phyloP scores from a whole-genome alignment of 1,284 basidiomycete genomes.

The Coriolopsis trogii region DNA sequence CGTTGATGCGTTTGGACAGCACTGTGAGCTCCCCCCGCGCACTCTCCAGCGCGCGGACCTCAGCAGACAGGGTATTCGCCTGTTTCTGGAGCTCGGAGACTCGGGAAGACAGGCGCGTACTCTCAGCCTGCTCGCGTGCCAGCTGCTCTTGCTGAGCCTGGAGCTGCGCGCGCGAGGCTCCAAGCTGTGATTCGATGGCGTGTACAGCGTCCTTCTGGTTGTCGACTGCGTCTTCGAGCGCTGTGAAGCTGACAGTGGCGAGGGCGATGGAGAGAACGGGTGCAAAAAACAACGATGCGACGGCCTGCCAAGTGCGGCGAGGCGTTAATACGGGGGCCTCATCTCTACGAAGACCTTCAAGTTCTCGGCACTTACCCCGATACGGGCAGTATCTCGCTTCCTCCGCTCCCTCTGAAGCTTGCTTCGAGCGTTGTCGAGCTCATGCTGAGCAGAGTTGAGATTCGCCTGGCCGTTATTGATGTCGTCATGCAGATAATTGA shows the following conservation, averaged over 20 bases:
- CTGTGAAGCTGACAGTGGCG: not conserved
- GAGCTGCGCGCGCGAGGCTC: not conserved
- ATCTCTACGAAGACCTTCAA: too few species aligned
- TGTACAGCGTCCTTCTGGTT: not conserved
- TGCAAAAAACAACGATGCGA: constrained; percentile 1
- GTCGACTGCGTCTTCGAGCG: not conserved
- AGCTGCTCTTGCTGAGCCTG: constrained; percentile 1
- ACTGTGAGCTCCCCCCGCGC: constrained; percentile 3
- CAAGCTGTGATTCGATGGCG: constrained; percentile 3
- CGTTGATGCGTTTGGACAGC: constrained; percentile 12
- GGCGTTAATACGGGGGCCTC: too few species aligned
- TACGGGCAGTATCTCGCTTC: not conserved
- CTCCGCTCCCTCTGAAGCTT: not conserved
- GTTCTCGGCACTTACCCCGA: not conserved
- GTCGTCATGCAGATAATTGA: not conserved
- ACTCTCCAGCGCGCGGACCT: not conserved
- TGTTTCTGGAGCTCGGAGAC: not conserved
- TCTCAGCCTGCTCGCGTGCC: not conserved
- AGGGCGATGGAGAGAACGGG: constrained; percentile 1
- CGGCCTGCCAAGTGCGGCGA: not conserved
- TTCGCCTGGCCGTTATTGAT: not conserved
- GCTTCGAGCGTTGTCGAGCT: not conserved
- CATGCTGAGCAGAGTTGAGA: not conserved
- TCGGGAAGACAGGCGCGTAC: not conserved
- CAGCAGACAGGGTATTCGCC: not conserved